phyloP scores from a whole-genome alignment of 352 stramenopile genomes.

The Globisporangium lucens region DNA sequence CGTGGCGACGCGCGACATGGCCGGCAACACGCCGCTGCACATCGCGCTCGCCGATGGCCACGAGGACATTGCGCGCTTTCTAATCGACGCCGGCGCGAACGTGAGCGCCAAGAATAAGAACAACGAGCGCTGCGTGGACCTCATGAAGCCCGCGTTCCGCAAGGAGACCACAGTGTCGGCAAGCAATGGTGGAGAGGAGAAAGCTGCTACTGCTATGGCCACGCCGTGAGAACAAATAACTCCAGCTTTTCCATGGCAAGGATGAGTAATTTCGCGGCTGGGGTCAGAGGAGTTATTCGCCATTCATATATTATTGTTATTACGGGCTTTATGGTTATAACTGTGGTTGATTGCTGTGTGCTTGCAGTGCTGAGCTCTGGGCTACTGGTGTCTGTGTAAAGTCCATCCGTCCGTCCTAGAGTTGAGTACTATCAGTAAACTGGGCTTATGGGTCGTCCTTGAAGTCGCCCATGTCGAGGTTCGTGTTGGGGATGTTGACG shows the following conservation, averaged over 20 bases:
- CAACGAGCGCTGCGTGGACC: constrained; percentile 49
- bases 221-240: too few species aligned
- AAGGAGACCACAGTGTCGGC: constrained; percentile 3
- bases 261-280: too few species aligned
- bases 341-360: background rate
- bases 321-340: background rate
- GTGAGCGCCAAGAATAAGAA: constrained; percentile 55
- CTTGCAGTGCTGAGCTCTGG: too few species aligned
- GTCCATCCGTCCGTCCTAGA: too few species aligned
- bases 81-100: constrained; percentile 57
- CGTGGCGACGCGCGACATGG: constrained; percentile 50
- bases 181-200: background rate
- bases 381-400: too few species aligned
- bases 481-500: constrained; percentile 55
- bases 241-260: too few species aligned
- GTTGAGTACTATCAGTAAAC: background rate
- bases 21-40: constrained; percentile 66
- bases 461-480: constrained; percentile 42
- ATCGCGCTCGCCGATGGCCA: constrained; percentile 64
- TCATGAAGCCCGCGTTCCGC: constrained; percentile 46
- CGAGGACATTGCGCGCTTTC: constrained; percentile 53
- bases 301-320: background rate
- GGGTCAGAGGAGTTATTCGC: too few species aligned
- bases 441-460: constrained; percentile 9
- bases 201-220: background rate